phyloP scores from a whole-genome alignment of 225 moss, liverwort and hornwort genomes.

The Pseudoscleropodium purum region DNA sequence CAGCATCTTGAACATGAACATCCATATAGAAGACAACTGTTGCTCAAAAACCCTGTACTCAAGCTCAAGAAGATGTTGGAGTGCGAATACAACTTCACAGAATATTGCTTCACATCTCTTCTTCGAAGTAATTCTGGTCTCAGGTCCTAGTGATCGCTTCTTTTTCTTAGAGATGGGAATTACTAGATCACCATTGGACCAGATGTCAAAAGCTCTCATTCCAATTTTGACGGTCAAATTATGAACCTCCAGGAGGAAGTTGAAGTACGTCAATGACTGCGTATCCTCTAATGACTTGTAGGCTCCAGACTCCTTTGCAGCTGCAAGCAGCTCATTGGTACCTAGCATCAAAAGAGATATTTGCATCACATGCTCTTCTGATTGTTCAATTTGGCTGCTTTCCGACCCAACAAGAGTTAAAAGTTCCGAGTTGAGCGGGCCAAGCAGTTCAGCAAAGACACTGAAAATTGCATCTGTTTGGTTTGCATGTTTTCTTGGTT shows the following conservation, averaged over 20 bases:
- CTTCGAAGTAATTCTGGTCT: neutral
- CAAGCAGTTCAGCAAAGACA: constrained; percentile 73
- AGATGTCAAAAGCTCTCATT: constrained; percentile 21
- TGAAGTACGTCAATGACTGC: constrained; percentile 45
- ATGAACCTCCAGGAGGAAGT: constrained; percentile 48
- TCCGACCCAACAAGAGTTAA: constrained; percentile 9
- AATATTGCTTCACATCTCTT: constrained; percentile 22
- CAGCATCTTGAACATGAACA: constrained; percentile 55
- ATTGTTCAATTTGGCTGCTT: neutral
- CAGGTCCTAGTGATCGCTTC: constrained; percentile 1
- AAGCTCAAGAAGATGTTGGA: constrained; percentile 58
- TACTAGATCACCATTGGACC: constrained; percentile 10
- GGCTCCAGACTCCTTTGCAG: constrained; percentile 51
- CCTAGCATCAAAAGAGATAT: constrained; percentile 30
- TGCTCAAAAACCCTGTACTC: constrained; percentile 78
- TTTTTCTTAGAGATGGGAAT: constrained; percentile 14
- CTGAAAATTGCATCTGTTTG: constrained; percentile 60
- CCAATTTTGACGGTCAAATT: constrained; percentile 39
- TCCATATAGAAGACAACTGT: constrained; percentile 53
- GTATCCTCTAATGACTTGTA: constrained; percentile 79
- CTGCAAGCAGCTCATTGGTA: constrained; percentile 59
- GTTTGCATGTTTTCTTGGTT: constrained; percentile 33
- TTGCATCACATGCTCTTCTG: constrained; percentile 9
- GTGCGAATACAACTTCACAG: constrained; percentile 38
- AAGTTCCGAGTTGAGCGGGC: constrained; percentile 58